Evolutionary conservation across 2,329 filamentous ascomycete genomes (phyloP).

Genomic region (Calonectria hongkongensis): DNA sequence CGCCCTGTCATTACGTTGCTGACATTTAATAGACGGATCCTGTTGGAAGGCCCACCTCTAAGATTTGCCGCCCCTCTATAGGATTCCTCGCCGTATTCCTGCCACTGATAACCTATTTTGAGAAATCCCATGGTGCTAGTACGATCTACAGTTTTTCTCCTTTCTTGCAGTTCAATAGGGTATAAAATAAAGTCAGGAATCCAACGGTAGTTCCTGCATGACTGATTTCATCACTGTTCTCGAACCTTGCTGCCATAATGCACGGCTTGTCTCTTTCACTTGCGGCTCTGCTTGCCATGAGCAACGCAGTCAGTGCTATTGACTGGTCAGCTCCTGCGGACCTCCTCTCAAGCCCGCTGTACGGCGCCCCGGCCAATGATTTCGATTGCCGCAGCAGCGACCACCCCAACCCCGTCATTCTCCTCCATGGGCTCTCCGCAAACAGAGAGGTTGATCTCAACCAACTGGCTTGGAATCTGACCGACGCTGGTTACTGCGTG

Average conservation of each 20-base stretch:
- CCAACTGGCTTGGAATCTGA: constrained; percentile 19
- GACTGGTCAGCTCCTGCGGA: constrained; percentile 21
- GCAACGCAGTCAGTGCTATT: background rate
- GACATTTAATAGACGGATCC: constrained; percentile 6
- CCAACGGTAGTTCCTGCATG: background rate
- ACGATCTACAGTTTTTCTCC: constrained; percentile 1
- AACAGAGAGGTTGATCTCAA: constrained; percentile 19
- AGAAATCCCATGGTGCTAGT: background rate
- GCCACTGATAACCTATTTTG: background rate
- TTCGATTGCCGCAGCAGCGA: constrained; percentile 12
- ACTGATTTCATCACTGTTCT: background rate
- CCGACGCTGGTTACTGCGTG: constrained; percentile 22
- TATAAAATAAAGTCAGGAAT: background rate
- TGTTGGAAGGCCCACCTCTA: background rate
- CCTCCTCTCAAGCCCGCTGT: constrained; percentile 9
- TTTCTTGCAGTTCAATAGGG: too few species aligned
- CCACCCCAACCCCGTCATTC: constrained; percentile 13
- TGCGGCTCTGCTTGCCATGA: background rate
- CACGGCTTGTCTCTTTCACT: background rate
- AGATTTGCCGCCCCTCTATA: constrained; percentile 19
- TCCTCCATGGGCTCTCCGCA: constrained; percentile 17
- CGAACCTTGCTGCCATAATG: background rate
- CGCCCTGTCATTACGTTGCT: constrained; percentile 7
- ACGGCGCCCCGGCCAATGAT: constrained; percentile 6
- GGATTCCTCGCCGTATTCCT: constrained; percentile 22